Base-by-base conservation (phyloP, 2,329 filamentous ascomycete genomes). In the Botrytis fragariae region DNA sequence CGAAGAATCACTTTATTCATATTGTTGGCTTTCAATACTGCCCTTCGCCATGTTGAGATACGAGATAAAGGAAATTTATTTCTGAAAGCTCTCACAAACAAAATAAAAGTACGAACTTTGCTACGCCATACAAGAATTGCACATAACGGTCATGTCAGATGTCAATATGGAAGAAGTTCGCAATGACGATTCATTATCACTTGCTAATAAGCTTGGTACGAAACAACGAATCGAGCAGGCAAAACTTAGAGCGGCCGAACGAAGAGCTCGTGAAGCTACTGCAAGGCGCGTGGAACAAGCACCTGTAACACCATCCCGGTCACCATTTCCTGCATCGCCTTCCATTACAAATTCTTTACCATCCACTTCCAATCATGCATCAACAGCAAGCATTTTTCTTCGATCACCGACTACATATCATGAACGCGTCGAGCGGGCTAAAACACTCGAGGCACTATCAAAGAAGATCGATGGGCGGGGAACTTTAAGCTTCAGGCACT, bases 151-250 rank as follows among this genome's bases (percentile, higher is more conserved):
- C 48, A 63, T 39, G 39, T 57, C 10, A 35, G 10, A 57, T 32
- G 6, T 32, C 48, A 57, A 32, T 10, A 68, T 68, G 65, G 48
- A 68, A 25, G 64, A 29, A 51, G 35, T 12, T 25, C 9, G 3
- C 35, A 22, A 16, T 29, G 5, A 42, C 37, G 35, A 42, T 14
- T 9, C 6, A 4, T 32, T 9, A 3, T 16, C 12, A 20, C 1
- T 4, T 9, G 25, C n/a, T 25, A 42, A 68, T n/a, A n/a, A n/a
- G 22, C 25, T 57, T 57, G 35, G 9, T 42, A 42, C 18, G 14
- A 68, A 57, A 42, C 65, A 68, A 68, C 35, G 65, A 5, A 57
- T 68, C 29, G 25, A 37, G n/a, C 48, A 57, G n/a, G 65, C 48
- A 25, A 68, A 68, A 32, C 9, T 42, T 18, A 32, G 37, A 32